phyloP scores from a whole-genome alignment of 345 rosid genomes.

The Gossypium longicalyx region DNA sequence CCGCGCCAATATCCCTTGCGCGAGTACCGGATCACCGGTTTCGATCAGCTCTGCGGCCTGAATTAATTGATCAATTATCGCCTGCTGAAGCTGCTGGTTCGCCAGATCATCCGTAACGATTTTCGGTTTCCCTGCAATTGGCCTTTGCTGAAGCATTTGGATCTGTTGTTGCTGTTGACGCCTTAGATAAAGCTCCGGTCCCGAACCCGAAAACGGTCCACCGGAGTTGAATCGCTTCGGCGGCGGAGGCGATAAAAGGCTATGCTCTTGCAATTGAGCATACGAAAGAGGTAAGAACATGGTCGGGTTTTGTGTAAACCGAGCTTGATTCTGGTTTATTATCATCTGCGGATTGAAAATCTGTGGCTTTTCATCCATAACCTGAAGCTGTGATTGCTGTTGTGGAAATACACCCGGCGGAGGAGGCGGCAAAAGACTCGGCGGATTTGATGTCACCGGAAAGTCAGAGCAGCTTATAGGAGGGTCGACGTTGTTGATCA shows the following conservation, averaged over 20 bases:
- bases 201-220: constrained; percentile 45
- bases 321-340: constrained; percentile 50
- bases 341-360: constrained; percentile 42
- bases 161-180: constrained; percentile 38
- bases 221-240: constrained; percentile 44
- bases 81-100: constrained; percentile 64
- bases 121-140: constrained; percentile 33
- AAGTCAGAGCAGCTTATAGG: constrained; percentile 29
- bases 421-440: constrained; percentile 22
- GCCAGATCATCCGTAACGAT: constrained; percentile 40
- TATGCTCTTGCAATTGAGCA: constrained; percentile 45
- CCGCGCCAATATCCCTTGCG: constrained; percentile 99
- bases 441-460: constrained; percentile 8
- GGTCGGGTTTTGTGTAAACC: constrained; percentile 42
- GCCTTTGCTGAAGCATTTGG: constrained; percentile 44
- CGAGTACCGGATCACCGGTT: constrained; percentile 73
- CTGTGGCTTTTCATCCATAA: constrained; percentile 45
- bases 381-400: constrained; percentile 18
- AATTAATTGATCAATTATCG: constrained; percentile 66
- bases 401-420: constrained; percentile 23
- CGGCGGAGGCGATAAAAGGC: constrained; percentile 45
- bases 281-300: constrained; percentile 39
- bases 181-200: constrained; percentile 39
- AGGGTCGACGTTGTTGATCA: constrained; percentile 29
- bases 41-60: constrained; percentile 89